phyloP scores from a whole-genome alignment of 2,329 filamentous ascomycete species.

The Ophiostoma tasmaniense region DNA sequence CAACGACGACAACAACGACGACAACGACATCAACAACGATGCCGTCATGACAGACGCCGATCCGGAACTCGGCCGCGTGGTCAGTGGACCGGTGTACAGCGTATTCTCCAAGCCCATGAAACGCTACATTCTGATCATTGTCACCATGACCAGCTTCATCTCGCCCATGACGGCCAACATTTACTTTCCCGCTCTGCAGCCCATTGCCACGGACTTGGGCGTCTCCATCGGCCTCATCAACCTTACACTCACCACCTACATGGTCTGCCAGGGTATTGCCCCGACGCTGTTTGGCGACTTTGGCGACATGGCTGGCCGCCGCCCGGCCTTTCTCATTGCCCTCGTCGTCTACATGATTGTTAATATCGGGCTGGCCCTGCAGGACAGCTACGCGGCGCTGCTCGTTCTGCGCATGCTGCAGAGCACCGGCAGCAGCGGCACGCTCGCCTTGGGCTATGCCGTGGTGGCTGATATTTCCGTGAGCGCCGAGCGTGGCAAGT shows the following conservation, averaged over 20 bases:
- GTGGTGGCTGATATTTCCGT: constrained; percentile 65
- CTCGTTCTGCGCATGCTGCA: constrained; percentile 55
- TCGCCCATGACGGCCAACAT: constrained; percentile 44
- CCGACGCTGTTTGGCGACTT: constrained; percentile 55
- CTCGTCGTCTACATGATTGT: constrained; percentile 50
- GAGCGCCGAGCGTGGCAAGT: constrained; percentile 60
- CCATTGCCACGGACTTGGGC: constrained; percentile 31
- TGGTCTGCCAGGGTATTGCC: constrained; percentile 55
- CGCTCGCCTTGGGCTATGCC: constrained; percentile 61
- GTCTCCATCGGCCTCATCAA: constrained; percentile 37
- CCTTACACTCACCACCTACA: constrained; percentile 49
- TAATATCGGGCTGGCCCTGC: constrained; percentile 52
- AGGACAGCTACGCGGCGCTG: constrained; percentile 48
- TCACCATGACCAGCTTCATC: constrained; percentile 44
- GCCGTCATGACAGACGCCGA: not conserved
- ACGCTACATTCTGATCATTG: constrained; percentile 45
- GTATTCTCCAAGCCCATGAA: constrained; percentile 36
- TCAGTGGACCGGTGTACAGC: constrained; percentile 34
- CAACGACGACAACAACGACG: not conserved
- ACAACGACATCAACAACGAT: not conserved
- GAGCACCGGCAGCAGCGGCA: constrained; percentile 56
- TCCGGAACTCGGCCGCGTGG: constrained; percentile 26
- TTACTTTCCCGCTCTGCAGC: constrained; percentile 39
- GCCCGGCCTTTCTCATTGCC: constrained; percentile 52
- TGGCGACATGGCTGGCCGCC: constrained; percentile 50